Evolutionary conservation across 2,329 filamentous ascomycete genomes (phyloP).

Genomic region (Pyrenophora graminea): DNA sequence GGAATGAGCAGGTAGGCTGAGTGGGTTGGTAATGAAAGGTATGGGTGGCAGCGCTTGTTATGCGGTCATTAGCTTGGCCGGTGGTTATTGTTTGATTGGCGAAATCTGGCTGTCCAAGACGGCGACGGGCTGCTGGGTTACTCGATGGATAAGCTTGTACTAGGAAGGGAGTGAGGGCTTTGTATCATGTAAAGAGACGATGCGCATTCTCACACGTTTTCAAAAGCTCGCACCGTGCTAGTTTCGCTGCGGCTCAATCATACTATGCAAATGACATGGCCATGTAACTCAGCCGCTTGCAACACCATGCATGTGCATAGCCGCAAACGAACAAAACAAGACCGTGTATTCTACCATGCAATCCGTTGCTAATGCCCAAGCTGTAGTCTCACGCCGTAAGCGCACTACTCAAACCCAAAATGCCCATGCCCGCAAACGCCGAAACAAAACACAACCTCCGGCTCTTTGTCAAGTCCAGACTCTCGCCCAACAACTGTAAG

Average conservation of each 20-base stretch:
- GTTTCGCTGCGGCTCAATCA: too few relatives aligned
- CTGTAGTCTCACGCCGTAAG: conserved; percentile 63
- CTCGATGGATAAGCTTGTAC: not conserved
- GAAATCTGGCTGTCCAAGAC: not conserved
- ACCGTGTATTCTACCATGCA: too few relatives aligned
- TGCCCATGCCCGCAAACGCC: conserved; percentile 83
- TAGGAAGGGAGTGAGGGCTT: not conserved
- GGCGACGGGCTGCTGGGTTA: not conserved
- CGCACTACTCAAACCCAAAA: conserved; percentile 83
- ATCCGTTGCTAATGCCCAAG: not conserved
- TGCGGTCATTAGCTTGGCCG: not conserved
- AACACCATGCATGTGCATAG: too few relatives aligned
- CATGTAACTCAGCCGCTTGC: too few relatives aligned
- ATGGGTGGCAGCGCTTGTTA: not conserved
- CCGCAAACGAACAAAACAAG: too few relatives aligned
- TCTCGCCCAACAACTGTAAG: conserved; percentile 85
- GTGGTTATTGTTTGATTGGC: not conserved
- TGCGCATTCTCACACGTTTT: not conserved
- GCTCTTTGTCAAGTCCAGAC: conserved; percentile 79
- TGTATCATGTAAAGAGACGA: not conserved
- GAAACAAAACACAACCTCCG: conserved; percentile 76
- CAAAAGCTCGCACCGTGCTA: too few relatives aligned
- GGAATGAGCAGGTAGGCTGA: not conserved
- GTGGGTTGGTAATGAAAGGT: not conserved
- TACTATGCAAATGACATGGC: too few relatives aligned